Evolutionary conservation across 2,329 filamentous ascomycete genomes (phyloP).

Genomic region (Ascochyta viciae-villosae): DNA sequence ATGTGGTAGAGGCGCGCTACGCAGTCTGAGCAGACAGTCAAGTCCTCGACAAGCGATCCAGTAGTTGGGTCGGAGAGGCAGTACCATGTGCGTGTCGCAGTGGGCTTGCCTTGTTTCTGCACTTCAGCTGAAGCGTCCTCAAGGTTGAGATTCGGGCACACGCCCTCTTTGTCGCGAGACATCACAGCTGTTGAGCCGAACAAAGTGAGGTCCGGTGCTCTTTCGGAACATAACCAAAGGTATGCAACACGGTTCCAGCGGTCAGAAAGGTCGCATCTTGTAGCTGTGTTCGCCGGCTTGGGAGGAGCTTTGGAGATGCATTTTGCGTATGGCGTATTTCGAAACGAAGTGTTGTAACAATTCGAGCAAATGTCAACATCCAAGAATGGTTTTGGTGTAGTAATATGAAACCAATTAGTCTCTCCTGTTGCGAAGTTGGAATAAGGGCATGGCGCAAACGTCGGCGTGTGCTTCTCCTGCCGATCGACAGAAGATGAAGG

Average conservation of each 20-base stretch:
- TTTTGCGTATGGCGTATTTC: conserved; percentile 21
- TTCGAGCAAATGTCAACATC: conserved; percentile 28
- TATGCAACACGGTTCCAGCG: conserved; percentile 26
- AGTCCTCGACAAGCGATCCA: conserved; percentile 22
- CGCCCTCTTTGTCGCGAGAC: conserved; percentile 21
- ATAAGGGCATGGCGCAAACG: conserved; percentile 13
- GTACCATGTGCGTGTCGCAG: conserved; percentile 26
- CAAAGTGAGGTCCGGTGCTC: conserved; percentile 20
- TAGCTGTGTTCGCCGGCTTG: conserved; percentile 17
- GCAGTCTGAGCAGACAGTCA: conserved; percentile 31
- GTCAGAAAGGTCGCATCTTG: conserved; percentile 24
- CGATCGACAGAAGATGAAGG: background rate
- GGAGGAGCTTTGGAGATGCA: conserved; percentile 14
- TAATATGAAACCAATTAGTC: conserved; percentile 25
- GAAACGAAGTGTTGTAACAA: conserved; percentile 29
- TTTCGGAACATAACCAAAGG: conserved; percentile 23
- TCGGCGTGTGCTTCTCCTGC: background rate
- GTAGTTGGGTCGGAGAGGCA: conserved; percentile 24
- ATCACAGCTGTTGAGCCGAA: conserved; percentile 20
- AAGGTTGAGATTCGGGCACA: conserved; percentile 26
- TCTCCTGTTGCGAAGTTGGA: conserved; percentile 14
- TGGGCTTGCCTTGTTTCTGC: conserved; percentile 20
- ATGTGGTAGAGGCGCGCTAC: conserved; percentile 21
- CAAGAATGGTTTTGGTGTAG: conserved; percentile 16
- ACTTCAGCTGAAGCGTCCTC: conserved; percentile 20